A percentile compares a stretch with the other conserved stretches of the same genome.
Conservation (phyloP, 192 early-diverging fungal genomes). For the Coemansia biformis region DNA sequence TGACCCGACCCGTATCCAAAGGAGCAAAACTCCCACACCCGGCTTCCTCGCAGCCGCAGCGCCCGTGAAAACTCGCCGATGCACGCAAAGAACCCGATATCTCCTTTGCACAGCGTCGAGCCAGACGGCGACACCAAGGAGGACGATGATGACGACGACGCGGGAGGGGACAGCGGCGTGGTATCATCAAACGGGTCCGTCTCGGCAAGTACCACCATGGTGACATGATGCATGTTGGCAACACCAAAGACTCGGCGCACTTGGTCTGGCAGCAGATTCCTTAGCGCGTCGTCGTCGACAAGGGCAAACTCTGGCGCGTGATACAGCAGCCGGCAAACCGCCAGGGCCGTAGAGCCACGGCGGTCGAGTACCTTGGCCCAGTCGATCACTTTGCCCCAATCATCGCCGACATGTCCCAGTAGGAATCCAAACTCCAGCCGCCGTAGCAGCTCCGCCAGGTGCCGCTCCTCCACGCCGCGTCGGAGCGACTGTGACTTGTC, state of each 20-base stretch:
- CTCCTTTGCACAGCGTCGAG: not conserved
- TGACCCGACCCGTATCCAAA: slow-evolving; percentile 20
- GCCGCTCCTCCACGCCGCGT: slow-evolving; percentile 29
- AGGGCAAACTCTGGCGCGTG: slow-evolving; percentile 33
- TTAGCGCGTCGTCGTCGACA: slow-evolving; percentile 24
- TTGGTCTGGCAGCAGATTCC: slow-evolving; percentile 10
- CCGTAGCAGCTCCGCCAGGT: slow-evolving; percentile 25
- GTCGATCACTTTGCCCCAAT: slow-evolving; percentile 38
- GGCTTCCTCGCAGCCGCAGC: slow-evolving; percentile 12
- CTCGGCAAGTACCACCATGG: slow-evolving; percentile 20
- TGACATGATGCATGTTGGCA: slow-evolving; percentile 26
- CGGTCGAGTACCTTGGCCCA: slow-evolving; percentile 32
- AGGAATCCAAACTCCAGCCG: slow-evolving; percentile 31
- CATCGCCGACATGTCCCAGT: slow-evolving; percentile 18
- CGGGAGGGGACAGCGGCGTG: not conserved
- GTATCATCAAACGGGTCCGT: slow-evolving; percentile 17
- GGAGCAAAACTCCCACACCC: slow-evolving; percentile 23
- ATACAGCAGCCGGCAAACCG: slow-evolving; percentile 30
- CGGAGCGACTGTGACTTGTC: slow-evolving; percentile 32
- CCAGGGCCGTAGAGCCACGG: slow-evolving; percentile 25
- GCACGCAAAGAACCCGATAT: slow-evolving; percentile 3
- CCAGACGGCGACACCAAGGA: not conserved
- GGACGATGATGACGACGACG: slow-evolving; percentile 4
- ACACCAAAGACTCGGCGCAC: slow-evolving; percentile 23
- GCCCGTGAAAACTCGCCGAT: slow-evolving; percentile 34